A percentile compares a stretch with the other conserved stretches of the same genome.
These are phyloP conservation scores for Selenicereus undatus DNA, from an alignment of 148 eudicot genomes.

Conservation along the genomic window DNA sequence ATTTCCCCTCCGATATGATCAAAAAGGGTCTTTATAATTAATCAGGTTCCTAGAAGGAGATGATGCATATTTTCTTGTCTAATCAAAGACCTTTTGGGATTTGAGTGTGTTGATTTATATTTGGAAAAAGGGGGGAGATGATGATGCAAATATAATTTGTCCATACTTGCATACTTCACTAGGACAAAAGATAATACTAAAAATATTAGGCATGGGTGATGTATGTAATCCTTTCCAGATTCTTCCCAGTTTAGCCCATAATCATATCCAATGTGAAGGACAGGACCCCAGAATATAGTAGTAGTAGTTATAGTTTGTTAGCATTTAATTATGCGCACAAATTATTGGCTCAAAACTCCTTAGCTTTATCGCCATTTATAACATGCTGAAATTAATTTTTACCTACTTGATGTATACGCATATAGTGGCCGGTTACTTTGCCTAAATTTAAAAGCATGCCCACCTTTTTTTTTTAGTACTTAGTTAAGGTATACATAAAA, in stretches of 20 bases:
- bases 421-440: too few species aligned
- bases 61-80: background rate
- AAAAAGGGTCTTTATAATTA: background rate
- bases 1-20: background rate
- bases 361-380: too few species aligned
- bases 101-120: background rate
- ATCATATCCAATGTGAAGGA: constrained; percentile 4
- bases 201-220: background rate
- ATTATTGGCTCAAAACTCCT: constrained; percentile 3
- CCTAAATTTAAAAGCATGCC: background rate
- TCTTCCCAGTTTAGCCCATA: constrained; percentile 9
- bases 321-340: background rate
- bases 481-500: too few species aligned
- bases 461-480: background rate
- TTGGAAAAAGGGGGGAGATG: background rate
- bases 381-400: too few species aligned
- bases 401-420: background rate
- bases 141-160: constrained; percentile 4
- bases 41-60: background rate
- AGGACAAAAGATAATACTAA: background rate
- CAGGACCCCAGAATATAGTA: background rate
- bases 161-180: background rate
- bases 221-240: constrained; percentile 10
- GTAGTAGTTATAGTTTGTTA: background rate
- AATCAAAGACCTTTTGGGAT: background rate